Percentiles rank a stretch among this genome's conserved stretches.
Evolutionary conservation across 129 eudicot genomes (phyloP).

Genomic region (Apium graveolens): DNA sequence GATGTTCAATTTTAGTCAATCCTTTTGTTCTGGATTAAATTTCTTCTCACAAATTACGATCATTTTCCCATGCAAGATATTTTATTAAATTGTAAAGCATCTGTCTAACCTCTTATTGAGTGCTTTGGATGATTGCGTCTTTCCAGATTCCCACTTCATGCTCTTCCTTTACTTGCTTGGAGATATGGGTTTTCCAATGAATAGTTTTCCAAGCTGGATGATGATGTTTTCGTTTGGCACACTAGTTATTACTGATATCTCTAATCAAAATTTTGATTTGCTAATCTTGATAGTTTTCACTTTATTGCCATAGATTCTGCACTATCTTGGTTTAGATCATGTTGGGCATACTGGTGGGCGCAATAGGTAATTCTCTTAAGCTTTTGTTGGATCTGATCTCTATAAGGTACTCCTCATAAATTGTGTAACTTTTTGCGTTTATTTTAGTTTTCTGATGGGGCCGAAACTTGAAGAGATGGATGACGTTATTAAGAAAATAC

Average conservation of each 20-base stretch:
- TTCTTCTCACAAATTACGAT: background rate
- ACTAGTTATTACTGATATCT: background rate
- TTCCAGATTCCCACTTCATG: background rate
- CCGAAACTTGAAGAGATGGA: conserved; percentile 94
- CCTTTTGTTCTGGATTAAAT: background rate
- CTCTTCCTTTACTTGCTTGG: too few species aligned
- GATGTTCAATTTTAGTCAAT: background rate
- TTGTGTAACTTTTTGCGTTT: conserved; percentile 11
- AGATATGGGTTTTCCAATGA: background rate
- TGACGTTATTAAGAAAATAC: conserved; percentile 67
- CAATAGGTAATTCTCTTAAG: conserved; percentile 36
- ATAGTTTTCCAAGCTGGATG: background rate
- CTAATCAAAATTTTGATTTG: background rate
- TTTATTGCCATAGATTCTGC: conserved; percentile 68
- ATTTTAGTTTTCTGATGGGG: conserved; percentile 67
- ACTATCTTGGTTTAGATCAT: conserved; percentile 97
- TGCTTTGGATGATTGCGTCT: background rate
- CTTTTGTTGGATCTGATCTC: conserved; percentile 3
- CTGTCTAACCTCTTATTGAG: background rate
- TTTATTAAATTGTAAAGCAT: background rate
- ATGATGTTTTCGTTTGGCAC: background rate
- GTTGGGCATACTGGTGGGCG: conserved; percentile 99
- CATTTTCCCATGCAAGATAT: background rate
- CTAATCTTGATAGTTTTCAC: conserved; percentile 20
- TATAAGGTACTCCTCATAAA: conserved; percentile 10